Evolutionary conservation across 2,329 filamentous ascomycete species (phyloP).

Genomic region (Ambrosiella beaveri): DNA sequence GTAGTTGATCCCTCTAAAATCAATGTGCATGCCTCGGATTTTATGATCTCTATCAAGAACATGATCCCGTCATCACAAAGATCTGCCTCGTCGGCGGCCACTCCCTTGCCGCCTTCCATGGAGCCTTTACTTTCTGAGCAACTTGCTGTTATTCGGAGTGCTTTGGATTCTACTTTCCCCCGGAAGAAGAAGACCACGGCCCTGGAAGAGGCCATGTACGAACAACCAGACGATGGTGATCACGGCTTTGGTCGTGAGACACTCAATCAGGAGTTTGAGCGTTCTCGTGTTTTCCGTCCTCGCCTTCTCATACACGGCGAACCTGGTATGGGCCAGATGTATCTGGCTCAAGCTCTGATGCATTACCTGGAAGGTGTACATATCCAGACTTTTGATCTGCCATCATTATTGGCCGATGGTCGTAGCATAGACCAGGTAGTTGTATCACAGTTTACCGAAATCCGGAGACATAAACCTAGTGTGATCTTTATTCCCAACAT

Average conservation of each 20-base stretch:
- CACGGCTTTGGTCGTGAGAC: slow-evolving; percentile 74
- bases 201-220: slow-evolving; percentile 82
- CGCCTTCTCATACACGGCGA: slow-evolving; percentile 68
- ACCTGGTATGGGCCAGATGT: slow-evolving; percentile 84
- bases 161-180: slow-evolving; percentile 63
- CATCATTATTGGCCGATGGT: slow-evolving; percentile 70
- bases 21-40: slow-evolving; percentile 77
- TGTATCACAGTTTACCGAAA: slow-evolving; percentile 78
- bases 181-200: slow-evolving; percentile 75
- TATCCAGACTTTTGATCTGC: slow-evolving; percentile 85
- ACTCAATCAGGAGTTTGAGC: slow-evolving; percentile 62
- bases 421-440: slow-evolving; percentile 75
- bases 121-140: slow-evolving; percentile 66
- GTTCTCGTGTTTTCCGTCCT: slow-evolving; percentile 72
- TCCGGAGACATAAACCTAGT: slow-evolving; percentile 84
- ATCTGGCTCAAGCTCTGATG: slow-evolving; percentile 68
- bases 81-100: slow-evolving; percentile 68
- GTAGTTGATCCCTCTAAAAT: slow-evolving; percentile 75
- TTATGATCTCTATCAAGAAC: slow-evolving; percentile 93
- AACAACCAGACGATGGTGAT: slow-evolving; percentile 67
- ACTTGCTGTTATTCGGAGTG: slow-evolving; percentile 47
- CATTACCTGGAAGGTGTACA: slow-evolving; percentile 88
- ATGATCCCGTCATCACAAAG: slow-evolving; percentile 90
- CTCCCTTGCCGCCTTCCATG: slow-evolving; percentile 60
- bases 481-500: slow-evolving; percentile 89